phyloP scores from a whole-genome alignment of 75 land plant species.

The Adiantum capillusveneris region DNA sequence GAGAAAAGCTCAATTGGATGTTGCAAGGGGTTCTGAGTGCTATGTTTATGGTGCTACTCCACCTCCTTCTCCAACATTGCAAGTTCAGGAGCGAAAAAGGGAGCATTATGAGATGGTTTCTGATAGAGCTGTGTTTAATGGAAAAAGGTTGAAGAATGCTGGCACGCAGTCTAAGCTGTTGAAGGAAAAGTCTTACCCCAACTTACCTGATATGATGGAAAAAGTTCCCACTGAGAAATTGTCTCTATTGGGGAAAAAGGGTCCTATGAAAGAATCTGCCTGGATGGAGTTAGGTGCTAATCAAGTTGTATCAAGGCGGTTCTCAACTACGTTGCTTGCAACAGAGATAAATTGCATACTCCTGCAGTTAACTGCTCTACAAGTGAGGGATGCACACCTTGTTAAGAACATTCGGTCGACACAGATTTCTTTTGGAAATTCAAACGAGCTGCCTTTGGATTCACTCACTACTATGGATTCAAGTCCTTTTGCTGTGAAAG shows the following conservation, averaged over 20 bases:
- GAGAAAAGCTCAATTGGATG: constrained; percentile 23
- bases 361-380: constrained; percentile 47
- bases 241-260: no score
- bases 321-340: constrained; percentile 49
- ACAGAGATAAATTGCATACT: constrained; percentile 79
- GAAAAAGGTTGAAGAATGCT: constrained; percentile 9
- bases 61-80: constrained; percentile 46
- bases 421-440: neutral
- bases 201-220: no score
- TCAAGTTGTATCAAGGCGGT: neutral
- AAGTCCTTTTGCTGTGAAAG: neutral
- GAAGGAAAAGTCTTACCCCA: no score
- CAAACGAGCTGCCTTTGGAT: neutral
- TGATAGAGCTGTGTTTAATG: neutral
- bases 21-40: constrained; percentile 24
- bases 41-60: constrained; percentile 79
- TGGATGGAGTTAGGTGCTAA: no score
- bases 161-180: neutral
- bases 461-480: neutral
- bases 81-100: constrained; percentile 29
- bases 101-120: constrained; percentile 13
- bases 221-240: no score
- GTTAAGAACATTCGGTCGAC: neutral
- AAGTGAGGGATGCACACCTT: constrained; percentile 11
- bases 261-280: no score